Conservation (phyloP, 1,139 yeast genomes). For the Debaryomycetaceae sp. region DNA sequence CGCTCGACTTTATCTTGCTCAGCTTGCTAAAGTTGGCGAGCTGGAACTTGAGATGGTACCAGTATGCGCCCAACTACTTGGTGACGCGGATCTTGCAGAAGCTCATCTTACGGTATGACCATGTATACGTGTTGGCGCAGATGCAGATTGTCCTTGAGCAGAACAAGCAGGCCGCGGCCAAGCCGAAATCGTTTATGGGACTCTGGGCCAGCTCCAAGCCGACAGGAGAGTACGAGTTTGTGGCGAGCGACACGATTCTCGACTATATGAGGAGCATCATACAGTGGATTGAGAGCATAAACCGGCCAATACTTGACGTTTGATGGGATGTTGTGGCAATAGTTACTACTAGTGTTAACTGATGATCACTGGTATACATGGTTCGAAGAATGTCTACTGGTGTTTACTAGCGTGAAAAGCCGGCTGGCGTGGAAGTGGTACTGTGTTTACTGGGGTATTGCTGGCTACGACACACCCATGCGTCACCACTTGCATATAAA, state of each 20-base stretch:
- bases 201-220: slow-evolving; percentile 7
- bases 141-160: slow-evolving; percentile 25
- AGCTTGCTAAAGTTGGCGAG: slow-evolving; percentile 24
- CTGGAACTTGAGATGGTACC: slow-evolving; percentile 36
- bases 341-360: too few relatives aligned
- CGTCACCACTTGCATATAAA: too few relatives aligned
- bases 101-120: slow-evolving; percentile 21
- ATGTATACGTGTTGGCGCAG: slow-evolving; percentile 20
- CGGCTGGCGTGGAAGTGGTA: too few relatives aligned
- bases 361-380: too few relatives aligned
- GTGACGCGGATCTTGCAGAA: slow-evolving; percentile 19
- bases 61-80: slow-evolving; percentile 23
- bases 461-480: too few relatives aligned
- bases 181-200: slow-evolving; percentile 7
- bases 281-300: slow-evolving; percentile 20
- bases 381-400: too few relatives aligned
- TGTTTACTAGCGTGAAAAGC: too few relatives aligned
- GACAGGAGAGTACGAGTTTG: slow-evolving; percentile 14
- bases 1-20: slow-evolving; percentile 25
- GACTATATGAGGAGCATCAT: slow-evolving; percentile 22
- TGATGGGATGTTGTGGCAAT: too few relatives aligned
- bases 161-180: slow-evolving; percentile 11
- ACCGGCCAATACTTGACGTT: too few relatives aligned
- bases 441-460: too few relatives aligned
- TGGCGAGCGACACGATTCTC: slow-evolving; percentile 23